Conservation (phyloP, 1,284 basidiomycete genomes). For the Megacollybia platyphylla region DNA sequence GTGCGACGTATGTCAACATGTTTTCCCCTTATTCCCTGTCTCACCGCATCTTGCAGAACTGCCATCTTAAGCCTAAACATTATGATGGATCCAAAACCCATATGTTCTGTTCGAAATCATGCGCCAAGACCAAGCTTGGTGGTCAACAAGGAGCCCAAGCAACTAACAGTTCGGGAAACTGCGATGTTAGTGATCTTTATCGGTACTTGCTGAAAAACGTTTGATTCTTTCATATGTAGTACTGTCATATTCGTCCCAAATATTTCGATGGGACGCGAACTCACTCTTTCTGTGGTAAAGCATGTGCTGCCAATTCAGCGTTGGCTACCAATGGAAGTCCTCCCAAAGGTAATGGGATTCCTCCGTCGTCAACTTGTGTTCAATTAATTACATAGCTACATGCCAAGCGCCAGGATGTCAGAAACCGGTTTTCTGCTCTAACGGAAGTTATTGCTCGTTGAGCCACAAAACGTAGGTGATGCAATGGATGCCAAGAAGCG, state of each 20-base stretch:
- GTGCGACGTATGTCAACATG: conserved; percentile 21
- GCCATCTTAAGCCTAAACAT: conserved; percentile 36
- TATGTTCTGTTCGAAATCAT: conserved; percentile 31
- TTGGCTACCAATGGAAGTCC: conserved; percentile 5
- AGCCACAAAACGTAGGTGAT: conserved; percentile 32
- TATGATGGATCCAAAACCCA: conserved; percentile 28
- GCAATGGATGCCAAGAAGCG: conserved; percentile 1
- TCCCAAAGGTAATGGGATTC: background rate
- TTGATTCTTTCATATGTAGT: conserved; percentile 11
- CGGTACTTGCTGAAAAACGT: conserved; percentile 1
- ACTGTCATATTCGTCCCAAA: conserved; percentile 40
- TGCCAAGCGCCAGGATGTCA: conserved; percentile 42
- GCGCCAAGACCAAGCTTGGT: conserved; percentile 21
- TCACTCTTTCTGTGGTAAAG: conserved; percentile 41
- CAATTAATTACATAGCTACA: conserved; percentile 14
- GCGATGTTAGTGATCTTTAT: conserved; percentile 18
- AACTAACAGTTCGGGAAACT: conserved; percentile 14
- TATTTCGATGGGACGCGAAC: conserved; percentile 20
- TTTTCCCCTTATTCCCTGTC: background rate
- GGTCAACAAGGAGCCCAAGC: conserved; percentile 4
- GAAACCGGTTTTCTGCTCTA: conserved; percentile 25
- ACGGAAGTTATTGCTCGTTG: conserved; percentile 32
- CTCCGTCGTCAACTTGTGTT: background rate
- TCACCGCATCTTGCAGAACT: conserved; percentile 17
- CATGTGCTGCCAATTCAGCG: conserved; percentile 36